Percentiles rank a stretch among this genome's conserved stretches.
These are phyloP conservation scores for Cladorrhinum samala DNA, from an alignment of 495 filamentous ascomycete genomes.

Conservation along the genomic window DNA sequence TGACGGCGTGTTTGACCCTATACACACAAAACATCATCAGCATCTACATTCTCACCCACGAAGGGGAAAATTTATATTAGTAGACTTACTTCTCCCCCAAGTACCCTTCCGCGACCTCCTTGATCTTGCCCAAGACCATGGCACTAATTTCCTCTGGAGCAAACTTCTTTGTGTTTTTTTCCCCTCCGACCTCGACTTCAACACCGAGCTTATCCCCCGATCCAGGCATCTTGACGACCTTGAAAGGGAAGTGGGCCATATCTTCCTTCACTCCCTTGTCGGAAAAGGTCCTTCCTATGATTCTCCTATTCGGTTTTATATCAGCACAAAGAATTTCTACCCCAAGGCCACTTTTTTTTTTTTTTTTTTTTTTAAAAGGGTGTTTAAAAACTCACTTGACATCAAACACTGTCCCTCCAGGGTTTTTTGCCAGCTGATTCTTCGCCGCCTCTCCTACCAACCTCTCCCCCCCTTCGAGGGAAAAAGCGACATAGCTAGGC, in stretches of 20 bases:
- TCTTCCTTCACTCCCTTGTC: conserved; percentile 77
- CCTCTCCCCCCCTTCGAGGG: conserved; percentile 64
- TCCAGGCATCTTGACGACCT: conserved; percentile 57
- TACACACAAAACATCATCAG: neutral
- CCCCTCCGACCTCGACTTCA: conserved; percentile 61
- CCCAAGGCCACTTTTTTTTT: too few species aligned
- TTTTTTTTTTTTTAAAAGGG: neutral
- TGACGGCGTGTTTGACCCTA: conserved; percentile 80
- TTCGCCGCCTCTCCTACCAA: conserved; percentile 81
- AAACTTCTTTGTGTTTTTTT: conserved; percentile 53
- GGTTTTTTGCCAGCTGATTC: conserved; percentile 99
- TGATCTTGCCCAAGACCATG: conserved; percentile 87
- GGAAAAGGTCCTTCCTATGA: conserved; percentile 78
- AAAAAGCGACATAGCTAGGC: conserved; percentile 94
- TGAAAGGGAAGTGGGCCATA: conserved; percentile 81
- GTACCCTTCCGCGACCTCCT: conserved; percentile 85
- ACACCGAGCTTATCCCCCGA: conserved; percentile 73
- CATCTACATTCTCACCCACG: neutral
- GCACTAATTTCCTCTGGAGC: conserved; percentile 79
- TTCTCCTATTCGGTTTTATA: conserved; percentile 47
- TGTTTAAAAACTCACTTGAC: conserved; percentile 54
- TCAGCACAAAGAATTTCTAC: too few species aligned
- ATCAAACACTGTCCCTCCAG: conserved; percentile 93
- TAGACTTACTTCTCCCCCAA: conserved; percentile 59
- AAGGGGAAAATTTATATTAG: neutral